These are phyloP conservation scores for Endoconidiophora laricicola DNA, from an alignment of 2,329 filamentous ascomycete genomes.

Conservation along the genomic window DNA sequence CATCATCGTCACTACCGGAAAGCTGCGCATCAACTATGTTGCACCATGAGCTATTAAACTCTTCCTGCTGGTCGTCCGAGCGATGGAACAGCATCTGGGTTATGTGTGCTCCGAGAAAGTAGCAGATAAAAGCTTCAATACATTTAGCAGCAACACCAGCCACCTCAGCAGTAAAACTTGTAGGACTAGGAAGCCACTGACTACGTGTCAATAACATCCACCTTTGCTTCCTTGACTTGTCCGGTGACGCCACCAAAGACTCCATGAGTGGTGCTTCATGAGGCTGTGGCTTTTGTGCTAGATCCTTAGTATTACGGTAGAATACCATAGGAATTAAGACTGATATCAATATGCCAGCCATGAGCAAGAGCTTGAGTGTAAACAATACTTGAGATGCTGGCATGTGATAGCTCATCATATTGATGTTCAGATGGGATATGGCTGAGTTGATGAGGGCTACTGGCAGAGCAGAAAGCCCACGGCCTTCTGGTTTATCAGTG, in stretches of 20 bases:
- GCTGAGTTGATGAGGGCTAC: slow-evolving; percentile 36
- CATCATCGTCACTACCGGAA: slow-evolving; percentile 74
- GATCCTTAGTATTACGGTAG: slow-evolving; percentile 24
- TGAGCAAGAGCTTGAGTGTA: slow-evolving; percentile 34
- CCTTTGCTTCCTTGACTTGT: slow-evolving; percentile 40
- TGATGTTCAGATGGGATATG: slow-evolving; percentile 32
- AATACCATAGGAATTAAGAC: slow-evolving; percentile 38
- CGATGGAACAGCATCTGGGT: slow-evolving; percentile 68
- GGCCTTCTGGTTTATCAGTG: slow-evolving; percentile 45
- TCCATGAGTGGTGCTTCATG: slow-evolving; percentile 28
- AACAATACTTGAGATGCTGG: slow-evolving; percentile 28
- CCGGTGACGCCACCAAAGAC: slow-evolving; percentile 63
- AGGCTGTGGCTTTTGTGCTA: slow-evolving; percentile 27
- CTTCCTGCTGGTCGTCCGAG: slow-evolving; percentile 70
- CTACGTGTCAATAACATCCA: slow-evolving; percentile 90
- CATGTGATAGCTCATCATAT: slow-evolving; percentile 36
- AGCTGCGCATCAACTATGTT: slow-evolving; percentile 89
- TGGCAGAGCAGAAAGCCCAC: slow-evolving; percentile 50
- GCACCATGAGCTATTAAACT: slow-evolving; percentile 78
- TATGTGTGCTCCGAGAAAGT: slow-evolving; percentile 56
- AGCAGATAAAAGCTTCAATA: slow-evolving; percentile 63
- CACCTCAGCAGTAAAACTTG: slow-evolving; percentile 73
- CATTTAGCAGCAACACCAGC: slow-evolving; percentile 67
- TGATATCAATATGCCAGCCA: slow-evolving; percentile 38
- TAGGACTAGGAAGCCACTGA: slow-evolving; percentile 66